Base-by-base conservation (phyloP, 345 rosid species). In the Stellera chamaejasme region DNA sequence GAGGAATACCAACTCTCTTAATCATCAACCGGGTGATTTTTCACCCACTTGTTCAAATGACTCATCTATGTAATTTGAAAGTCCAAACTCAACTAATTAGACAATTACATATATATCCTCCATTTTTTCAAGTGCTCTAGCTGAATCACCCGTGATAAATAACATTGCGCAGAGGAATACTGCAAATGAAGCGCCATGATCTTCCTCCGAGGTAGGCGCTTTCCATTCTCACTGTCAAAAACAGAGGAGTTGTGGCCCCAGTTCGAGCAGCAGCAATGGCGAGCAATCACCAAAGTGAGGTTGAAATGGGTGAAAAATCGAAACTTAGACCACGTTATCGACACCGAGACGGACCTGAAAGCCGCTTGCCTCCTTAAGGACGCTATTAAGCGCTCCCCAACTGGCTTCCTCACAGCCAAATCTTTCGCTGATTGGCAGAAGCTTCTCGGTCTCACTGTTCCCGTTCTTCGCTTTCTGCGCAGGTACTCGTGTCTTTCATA, bases 271-370 rank as follows among this genome's bases (percentile, higher is more conserved):
- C 81, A 69, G 39, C 93, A 85, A 64, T 72, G 63, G 66, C 84
- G 93, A 56, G 64, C 27, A 62, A 69, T 85, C 61, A 57, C 76
- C 27, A 93, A 80, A 58, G 96, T 90, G 61, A 82, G 96, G 70
- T 73, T 94, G 32, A 90, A 94, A 69, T 90, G 99, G 97, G 96
- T 90, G 15, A 90, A 87, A 62, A 90, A 87, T 69, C 82, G 83
- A 52, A 67, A 90, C 70, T 60, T 83, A 1, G 99, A 90, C 66
- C 87, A 85, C 78, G 63, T 93, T 32, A 93, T 87, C 66, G 97
- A 93, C 53, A 72, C 53, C 26, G 97, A 90, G 52, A 87, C 96
- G 25, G 96, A 94, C 69, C 88, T 85, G 68, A 87, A 87, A 66
- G 95, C 99, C 13, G 92, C 99, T 69, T 87, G 78, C 58, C 83